Base-by-base conservation (phyloP, 1,284 basidiomycete species). In the Cryptococcus sp. region DNA sequence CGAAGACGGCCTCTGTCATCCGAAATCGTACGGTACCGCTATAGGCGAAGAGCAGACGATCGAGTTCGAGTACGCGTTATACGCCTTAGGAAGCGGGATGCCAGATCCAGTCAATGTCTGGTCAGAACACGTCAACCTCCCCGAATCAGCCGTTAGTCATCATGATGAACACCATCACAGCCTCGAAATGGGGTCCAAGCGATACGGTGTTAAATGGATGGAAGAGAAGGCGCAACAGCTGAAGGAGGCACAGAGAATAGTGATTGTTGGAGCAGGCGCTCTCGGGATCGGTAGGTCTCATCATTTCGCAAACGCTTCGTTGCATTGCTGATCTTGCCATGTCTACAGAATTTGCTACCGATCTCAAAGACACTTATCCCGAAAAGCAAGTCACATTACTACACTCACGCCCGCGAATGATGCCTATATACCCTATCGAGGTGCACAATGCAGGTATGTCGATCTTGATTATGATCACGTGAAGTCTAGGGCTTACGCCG, bases 211-310 rank as follows among this genome's bases (percentile, higher is more conserved):
- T 13, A 65, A 42, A 31, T 72, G 64, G 59, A 71, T 74, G 69
- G 51, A 68, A 47, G 40, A 60, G 17, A 57, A 63, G 47, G 63
- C 63, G 11, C 63, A 66, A 27, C 60, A 68, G 22, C 70, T 82
- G 31, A 62, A 71, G 47, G 54, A 65, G n/a, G 76, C 79, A 3
- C 52, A 71, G 38, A 72, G 70, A 27, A 74, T 82, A 22, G 59
- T 82, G 22, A 75, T 82, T 23, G 76, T 80, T 16, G 82, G 82
- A 3, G 81, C 78, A 23, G 81, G 81, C 16, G 81, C 82, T 0
- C 68, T 82, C 35, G 82, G 82, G 27, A 80, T 82, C 48, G 80
- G 78, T 79, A 52, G 71, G 76, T 74, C 35, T 5, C 11, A 15
- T 20, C 0, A 1, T 6, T 25, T n/a, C 35, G 45, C 22, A 46